phyloP scores from a whole-genome alignment of 768 basidiomycete genomes.

The Tricholoma bakamatsutake region DNA sequence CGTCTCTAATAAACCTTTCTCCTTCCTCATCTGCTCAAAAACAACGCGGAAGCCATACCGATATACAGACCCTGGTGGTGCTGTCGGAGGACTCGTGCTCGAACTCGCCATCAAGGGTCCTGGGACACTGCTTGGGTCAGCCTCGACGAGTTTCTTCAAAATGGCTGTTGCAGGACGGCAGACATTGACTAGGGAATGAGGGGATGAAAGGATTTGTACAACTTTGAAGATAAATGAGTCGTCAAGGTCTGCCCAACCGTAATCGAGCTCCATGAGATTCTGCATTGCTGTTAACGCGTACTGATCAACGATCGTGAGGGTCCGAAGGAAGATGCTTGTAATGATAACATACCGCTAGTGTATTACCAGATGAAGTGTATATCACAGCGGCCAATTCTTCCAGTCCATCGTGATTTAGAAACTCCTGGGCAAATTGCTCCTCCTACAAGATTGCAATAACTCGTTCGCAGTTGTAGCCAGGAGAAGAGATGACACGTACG shows the following conservation, averaged over 20 bases:
- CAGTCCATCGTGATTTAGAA: conserved; percentile 68
- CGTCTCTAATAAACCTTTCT: conserved; percentile 65
- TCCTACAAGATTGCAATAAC: conserved; percentile 41
- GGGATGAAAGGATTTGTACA: conserved; percentile 72
- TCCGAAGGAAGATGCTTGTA: conserved; percentile 1
- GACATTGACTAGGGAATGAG: conserved; percentile 78
- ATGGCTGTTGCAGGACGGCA: conserved; percentile 89
- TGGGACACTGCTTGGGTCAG: conserved; percentile 66
- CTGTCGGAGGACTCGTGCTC: conserved; percentile 45
- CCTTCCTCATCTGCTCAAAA: conserved; percentile 76
- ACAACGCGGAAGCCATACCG: conserved; percentile 81
- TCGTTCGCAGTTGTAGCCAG: background rate
- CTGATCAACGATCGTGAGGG: conserved; percentile 29
- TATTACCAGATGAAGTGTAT: conserved; percentile 66
- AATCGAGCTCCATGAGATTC: conserved; percentile 81
- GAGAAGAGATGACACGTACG: conserved; percentile 32
- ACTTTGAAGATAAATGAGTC: conserved; percentile 70
- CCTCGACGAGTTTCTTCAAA: conserved; percentile 84
- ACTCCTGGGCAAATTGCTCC: conserved; percentile 77
- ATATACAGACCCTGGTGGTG: conserved; percentile 68
- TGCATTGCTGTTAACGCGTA: conserved; percentile 84
- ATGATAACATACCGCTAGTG: conserved; percentile 59
- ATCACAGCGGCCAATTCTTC: conserved; percentile 67
- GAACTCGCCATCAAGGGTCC: conserved; percentile 54
- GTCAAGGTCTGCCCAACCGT: conserved; percentile 75